phyloP scores from a whole-genome alignment of 2,329 filamentous ascomycete species.

The Xylaria sp. region DNA sequence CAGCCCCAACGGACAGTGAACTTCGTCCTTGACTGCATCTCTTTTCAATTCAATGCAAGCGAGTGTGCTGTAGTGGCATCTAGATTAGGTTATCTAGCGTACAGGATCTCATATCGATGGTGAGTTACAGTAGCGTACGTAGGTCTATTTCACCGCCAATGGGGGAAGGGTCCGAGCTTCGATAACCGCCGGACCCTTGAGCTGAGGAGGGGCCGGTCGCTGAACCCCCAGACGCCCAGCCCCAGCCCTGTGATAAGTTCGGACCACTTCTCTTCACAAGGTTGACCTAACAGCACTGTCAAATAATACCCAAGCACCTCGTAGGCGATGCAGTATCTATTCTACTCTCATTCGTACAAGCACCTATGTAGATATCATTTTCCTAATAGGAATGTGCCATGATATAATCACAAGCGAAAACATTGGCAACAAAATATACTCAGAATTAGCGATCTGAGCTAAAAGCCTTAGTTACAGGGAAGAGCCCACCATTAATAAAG shows the following conservation, averaged over 20 bases:
- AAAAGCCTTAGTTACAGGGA: background rate
- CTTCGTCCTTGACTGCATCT: background rate
- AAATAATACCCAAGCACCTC: background rate
- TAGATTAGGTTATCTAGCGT: background rate
- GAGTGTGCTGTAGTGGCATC: background rate
- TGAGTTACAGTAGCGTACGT: background rate
- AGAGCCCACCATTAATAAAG: background rate
- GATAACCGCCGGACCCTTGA: constrained; percentile 31
- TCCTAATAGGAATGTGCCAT: too few relatives aligned
- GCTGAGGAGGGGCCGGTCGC: background rate
- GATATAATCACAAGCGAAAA: too few relatives aligned
- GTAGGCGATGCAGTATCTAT: too few relatives aligned
- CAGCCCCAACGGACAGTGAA: background rate
- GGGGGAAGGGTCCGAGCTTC: constrained; percentile 15
- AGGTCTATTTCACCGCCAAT: constrained; percentile 16
- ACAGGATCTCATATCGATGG: background rate
- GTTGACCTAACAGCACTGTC: background rate
- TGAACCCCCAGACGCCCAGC: constrained; percentile 14
- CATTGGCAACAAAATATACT: too few relatives aligned
- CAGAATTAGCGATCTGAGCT: background rate
- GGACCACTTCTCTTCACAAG: background rate
- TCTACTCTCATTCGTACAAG: too few relatives aligned
- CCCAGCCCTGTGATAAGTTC: constrained; percentile 6
- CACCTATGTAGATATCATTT: too few relatives aligned
- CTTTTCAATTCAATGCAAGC: background rate